Evolutionary conservation across 805 yeast genomes (phyloP).

Genomic region (Saturnispora hagleri): DNA sequence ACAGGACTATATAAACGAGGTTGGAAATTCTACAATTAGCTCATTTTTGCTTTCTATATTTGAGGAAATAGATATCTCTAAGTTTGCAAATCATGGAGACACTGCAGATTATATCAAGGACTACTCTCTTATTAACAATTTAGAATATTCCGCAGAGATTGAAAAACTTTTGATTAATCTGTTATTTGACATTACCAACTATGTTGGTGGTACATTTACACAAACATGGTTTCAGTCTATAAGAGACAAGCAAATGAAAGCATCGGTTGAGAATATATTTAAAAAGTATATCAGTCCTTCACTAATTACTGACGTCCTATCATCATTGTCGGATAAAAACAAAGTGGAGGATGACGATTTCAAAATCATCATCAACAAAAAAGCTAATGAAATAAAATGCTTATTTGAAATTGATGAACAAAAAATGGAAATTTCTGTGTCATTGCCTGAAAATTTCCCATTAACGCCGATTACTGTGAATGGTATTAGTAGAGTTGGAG

Average conservation of each 20-base stretch:
- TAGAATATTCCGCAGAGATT: constrained; percentile 25
- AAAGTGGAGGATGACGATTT: constrained; percentile 34
- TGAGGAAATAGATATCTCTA: constrained; percentile 34
- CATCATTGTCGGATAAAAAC: constrained; percentile 23
- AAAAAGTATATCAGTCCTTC: constrained; percentile 53
- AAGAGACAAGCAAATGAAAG: constrained; percentile 56
- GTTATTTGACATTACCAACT: constrained; percentile 39
- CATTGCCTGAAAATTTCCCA: constrained; percentile 71
- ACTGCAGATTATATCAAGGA: constrained; percentile 23
- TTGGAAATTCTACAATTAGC: constrained; percentile 42
- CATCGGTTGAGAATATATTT: constrained; percentile 54
- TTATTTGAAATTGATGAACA: constrained; percentile 80
- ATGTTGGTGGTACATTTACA: constrained; percentile 50
- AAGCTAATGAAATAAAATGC: constrained; percentile 61
- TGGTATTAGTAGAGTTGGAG: constrained; percentile 78
- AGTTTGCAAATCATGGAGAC: constrained; percentile 14
- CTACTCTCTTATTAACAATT: constrained; percentile 13
- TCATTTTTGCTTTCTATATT: constrained; percentile 46
- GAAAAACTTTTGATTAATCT: constrained; percentile 39
- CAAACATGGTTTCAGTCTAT: constrained; percentile 66
- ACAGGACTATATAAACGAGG: constrained; percentile 47
- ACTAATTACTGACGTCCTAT: constrained; percentile 48
- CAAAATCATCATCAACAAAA: constrained; percentile 51
- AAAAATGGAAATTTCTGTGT: constrained; percentile 66
- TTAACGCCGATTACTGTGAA: constrained; percentile 62